Conservation (phyloP, 306 rosid genomes). For the Begonia peltatifolia region DNA sequence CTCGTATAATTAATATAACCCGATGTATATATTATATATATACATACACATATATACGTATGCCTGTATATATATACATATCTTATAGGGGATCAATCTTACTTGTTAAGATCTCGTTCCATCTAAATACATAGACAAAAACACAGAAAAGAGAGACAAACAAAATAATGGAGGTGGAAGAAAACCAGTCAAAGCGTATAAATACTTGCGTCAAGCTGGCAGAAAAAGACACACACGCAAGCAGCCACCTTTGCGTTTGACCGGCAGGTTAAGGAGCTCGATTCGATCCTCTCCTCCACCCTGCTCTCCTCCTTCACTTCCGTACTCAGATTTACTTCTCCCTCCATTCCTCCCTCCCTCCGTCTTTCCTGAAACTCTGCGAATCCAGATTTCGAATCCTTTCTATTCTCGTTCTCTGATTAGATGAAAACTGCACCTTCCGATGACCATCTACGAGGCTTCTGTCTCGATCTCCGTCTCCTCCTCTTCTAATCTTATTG, state of each 20-base stretch:
- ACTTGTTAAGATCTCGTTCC: no score
- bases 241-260: neutral
- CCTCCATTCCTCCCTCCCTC: neutral
- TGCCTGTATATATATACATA: no score
- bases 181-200: neutral
- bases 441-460: slow-evolving; percentile 13
- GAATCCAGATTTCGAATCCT: neutral
- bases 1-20: no score
- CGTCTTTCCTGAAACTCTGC: neutral
- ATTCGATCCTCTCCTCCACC: neutral
- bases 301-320: neutral
- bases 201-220: neutral
- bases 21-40: no score
- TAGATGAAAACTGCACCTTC: slow-evolving; percentile 13
- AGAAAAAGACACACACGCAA: neutral
- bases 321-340: neutral
- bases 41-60: no score
- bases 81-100: no score
- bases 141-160: no score
- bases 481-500: slow-evolving; percentile 32
- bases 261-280: neutral
- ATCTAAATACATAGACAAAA: no score
- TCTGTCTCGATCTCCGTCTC: slow-evolving; percentile 7
- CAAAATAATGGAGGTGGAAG: no score
- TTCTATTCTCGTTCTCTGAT: neutral